Evolutionary conservation across 805 yeast genomes (phyloP).

Genomic region (Yarrowia deformans): DNA sequence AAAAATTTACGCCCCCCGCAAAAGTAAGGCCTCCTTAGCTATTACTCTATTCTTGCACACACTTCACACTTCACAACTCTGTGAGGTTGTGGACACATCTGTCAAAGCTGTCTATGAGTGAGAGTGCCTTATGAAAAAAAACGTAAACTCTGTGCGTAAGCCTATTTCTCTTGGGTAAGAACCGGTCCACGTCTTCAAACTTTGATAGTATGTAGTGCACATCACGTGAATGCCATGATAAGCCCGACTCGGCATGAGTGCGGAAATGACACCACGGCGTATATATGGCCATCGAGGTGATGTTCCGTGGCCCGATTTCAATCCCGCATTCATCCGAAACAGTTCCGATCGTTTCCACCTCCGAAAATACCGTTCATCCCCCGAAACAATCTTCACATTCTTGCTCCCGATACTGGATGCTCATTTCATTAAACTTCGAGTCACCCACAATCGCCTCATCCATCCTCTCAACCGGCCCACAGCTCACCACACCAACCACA

Average conservation of each 20-base stretch:
- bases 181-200: slow-evolving; percentile 32
- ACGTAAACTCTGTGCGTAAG: slow-evolving; percentile 16
- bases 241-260: slow-evolving; percentile 38
- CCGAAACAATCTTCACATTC: slow-evolving; percentile 23
- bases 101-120: neutral
- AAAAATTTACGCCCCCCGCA: neutral
- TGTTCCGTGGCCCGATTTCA: neutral
- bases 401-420: slow-evolving; percentile 27
- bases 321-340: neutral
- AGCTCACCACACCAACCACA: slow-evolving; percentile 1
- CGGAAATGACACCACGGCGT: slow-evolving; percentile 1
- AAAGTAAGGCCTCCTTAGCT: neutral
- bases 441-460: slow-evolving; percentile 35
- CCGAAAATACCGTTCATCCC: neutral
- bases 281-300: neutral
- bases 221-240: slow-evolving; percentile 30
- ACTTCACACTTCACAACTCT: neutral
- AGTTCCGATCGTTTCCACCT: neutral
- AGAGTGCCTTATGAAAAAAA: neutral
- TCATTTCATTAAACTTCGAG: slow-evolving; percentile 6
- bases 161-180: slow-evolving; percentile 6
- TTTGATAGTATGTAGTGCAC: slow-evolving; percentile 35
- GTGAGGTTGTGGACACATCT: slow-evolving; percentile 3
- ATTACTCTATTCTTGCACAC: slow-evolving; percentile 13
- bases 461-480: slow-evolving; percentile 31